Percentiles rank a stretch among this genome's conserved stretches.
phyloP scores from a whole-genome alignment of 169 alveolate species.

The Plasmodium sp. region DNA sequence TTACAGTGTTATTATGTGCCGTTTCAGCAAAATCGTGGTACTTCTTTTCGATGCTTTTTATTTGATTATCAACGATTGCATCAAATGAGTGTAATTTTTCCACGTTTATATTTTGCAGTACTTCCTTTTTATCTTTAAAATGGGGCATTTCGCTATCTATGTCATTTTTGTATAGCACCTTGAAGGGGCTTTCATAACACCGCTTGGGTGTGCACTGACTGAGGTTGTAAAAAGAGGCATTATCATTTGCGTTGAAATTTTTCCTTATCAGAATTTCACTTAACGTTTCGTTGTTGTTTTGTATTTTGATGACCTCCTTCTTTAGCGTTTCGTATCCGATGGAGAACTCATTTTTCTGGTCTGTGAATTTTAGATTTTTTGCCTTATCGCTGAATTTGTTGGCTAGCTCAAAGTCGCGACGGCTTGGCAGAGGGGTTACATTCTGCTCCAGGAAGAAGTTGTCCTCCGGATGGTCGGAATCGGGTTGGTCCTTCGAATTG shows the following conservation, averaged over 20 bases:
- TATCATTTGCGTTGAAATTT: conserved; percentile 38
- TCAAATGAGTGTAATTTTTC: conserved; percentile 52
- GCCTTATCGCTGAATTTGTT: conserved; percentile 9
- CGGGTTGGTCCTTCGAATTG: not conserved
- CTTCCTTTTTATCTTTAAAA: conserved; percentile 51
- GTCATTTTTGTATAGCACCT: conserved; percentile 62
- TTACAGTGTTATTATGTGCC: conserved; percentile 20
- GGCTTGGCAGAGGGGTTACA: conserved; percentile 42
- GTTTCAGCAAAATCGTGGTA: conserved; percentile 5
- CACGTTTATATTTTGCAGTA: conserved; percentile 28
- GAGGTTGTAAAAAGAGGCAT: conserved; percentile 3
- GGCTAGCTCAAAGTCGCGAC: not conserved
- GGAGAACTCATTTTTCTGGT: conserved; percentile 33
- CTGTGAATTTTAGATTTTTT: conserved; percentile 42
- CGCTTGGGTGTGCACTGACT: conserved; percentile 24
- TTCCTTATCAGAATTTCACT: conserved; percentile 69
- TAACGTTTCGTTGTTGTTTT: conserved; percentile 57
- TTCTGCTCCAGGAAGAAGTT: conserved; percentile 22
- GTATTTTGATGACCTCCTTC: conserved; percentile 57
- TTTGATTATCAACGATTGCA: conserved; percentile 46
- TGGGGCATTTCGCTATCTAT: not conserved
- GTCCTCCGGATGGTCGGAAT: not conserved
- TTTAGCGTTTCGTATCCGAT: conserved; percentile 62
- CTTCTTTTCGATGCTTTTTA: conserved; percentile 42
- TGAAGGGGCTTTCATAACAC: conserved; percentile 64